Evolutionary conservation across 2,329 filamentous ascomycete species (phyloP).

Genomic region (Cordyceps pruinosa): DNA sequence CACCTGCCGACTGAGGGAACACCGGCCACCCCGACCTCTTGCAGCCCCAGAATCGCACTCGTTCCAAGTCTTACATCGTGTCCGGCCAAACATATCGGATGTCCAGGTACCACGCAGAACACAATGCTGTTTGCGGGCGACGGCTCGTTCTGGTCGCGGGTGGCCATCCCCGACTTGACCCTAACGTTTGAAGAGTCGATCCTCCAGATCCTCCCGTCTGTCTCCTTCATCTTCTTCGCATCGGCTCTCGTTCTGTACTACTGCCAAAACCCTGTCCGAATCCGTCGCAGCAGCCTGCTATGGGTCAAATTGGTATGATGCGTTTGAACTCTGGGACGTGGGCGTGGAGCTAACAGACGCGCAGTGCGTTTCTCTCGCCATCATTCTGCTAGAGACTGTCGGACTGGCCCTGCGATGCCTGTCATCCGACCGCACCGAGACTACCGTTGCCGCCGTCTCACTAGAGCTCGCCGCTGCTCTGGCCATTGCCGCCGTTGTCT

Average conservation of each 20-base stretch:
- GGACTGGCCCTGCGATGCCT: not conserved
- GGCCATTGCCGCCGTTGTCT: not conserved
- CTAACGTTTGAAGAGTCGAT: not conserved
- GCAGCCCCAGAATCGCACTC: no score
- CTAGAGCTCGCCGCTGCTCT: not conserved
- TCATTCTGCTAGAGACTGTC: not conserved
- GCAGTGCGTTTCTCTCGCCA: not conserved
- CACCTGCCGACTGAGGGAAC: no score
- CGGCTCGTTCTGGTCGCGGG: no score
- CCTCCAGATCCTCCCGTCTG: not conserved
- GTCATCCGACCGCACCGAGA: not conserved
- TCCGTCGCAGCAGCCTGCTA: not conserved
- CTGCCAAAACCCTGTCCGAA: not conserved
- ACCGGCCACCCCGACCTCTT: no score
- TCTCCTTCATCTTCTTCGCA: not conserved
- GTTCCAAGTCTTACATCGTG: no score
- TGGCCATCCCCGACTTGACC: not conserved
- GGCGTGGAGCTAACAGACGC: no score
- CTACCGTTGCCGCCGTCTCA: not conserved
- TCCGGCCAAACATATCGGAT: no score
- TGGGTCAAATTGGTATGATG: not conserved
- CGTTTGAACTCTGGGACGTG: no score
- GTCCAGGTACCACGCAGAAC: no score
- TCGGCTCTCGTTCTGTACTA: not conserved
- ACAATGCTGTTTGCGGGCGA: no score